phyloP scores from a whole-genome alignment of 805 yeast genomes.

The Yarrowia deformans region DNA sequence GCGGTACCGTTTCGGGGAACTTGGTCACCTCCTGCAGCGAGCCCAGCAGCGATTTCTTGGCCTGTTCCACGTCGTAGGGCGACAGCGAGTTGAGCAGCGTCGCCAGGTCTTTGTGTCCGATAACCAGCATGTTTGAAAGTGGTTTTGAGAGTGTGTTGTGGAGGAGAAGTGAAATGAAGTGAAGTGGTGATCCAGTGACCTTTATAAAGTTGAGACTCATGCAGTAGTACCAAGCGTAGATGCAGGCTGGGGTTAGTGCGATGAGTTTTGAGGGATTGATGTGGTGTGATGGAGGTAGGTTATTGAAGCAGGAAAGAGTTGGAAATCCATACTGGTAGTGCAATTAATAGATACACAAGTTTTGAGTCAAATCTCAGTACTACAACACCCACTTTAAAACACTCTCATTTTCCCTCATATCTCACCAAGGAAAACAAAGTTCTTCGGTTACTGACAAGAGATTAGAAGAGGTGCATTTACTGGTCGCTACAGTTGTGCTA shows the following conservation, averaged over 20 bases:
- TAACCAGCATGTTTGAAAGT: constrained; percentile 7
- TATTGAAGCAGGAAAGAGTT: no score
- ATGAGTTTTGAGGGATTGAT: no score
- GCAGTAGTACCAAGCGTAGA: no score
- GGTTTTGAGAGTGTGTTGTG: not conserved
- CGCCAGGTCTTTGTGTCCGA: constrained; percentile 34
- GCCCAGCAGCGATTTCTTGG: constrained; percentile 7
- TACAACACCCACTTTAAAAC: no score
- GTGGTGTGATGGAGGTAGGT: no score
- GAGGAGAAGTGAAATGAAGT: not conserved
- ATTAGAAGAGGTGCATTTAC: not conserved
- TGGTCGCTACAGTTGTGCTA: not conserved
- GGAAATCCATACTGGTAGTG: no score
- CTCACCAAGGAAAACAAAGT: not conserved
- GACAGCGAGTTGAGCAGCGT: constrained; percentile 25
- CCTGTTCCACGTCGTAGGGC: constrained; percentile 11
- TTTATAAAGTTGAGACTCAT: no score
- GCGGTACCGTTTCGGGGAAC: constrained; percentile 32
- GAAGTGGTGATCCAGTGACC: no score
- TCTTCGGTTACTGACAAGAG: not conserved
- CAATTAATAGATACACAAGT: no score
- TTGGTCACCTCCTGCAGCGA: constrained; percentile 24
- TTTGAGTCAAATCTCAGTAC: no score
- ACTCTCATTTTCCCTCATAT: no score
- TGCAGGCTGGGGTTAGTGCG: no score